Evolutionary conservation across 2,329 filamentous ascomycete species (phyloP).

Genomic region (Penicillium sp.): DNA sequence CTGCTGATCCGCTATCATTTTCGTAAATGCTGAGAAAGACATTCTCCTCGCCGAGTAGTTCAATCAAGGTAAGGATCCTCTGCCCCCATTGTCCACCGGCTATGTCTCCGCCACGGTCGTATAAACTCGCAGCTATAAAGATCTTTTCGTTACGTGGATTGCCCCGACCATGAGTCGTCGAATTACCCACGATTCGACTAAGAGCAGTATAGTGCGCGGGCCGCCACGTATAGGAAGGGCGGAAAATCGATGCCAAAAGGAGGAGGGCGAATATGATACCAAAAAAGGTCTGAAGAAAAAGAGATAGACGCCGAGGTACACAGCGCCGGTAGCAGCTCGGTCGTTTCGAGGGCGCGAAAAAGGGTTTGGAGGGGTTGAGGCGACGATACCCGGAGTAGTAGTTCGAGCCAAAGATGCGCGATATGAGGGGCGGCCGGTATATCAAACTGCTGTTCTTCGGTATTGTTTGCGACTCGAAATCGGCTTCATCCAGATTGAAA

Average conservation of each 20-base stretch:
- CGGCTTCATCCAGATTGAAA: conserved; percentile 48
- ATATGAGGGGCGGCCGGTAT: conserved; percentile 31
- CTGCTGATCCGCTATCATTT: conserved; percentile 66
- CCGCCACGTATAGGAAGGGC: conserved; percentile 61
- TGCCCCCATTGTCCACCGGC: conserved; percentile 68
- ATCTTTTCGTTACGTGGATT: conserved; percentile 67
- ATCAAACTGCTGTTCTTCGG: conserved; percentile 32
- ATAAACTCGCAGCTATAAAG: conserved; percentile 75
- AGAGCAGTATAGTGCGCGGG: conserved; percentile 57
- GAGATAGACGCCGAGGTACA: conserved; percentile 37
- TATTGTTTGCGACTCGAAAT: conserved; percentile 46
- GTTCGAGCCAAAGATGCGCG: conserved; percentile 34
- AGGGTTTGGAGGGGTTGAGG: conserved; percentile 33
- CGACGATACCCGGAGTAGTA: conserved; percentile 37
- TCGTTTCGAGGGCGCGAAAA: conserved; percentile 29
- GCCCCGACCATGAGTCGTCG: conserved; percentile 46
- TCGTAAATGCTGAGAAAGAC: conserved; percentile 76
- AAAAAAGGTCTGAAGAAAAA: conserved; percentile 33
- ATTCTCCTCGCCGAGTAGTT: conserved; percentile 69
- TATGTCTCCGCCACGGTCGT: conserved; percentile 65
- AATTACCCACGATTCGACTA: conserved; percentile 35
- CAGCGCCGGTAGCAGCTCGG: conserved; percentile 35
- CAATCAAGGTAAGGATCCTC: conserved; percentile 64
- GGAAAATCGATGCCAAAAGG: conserved; percentile 53
- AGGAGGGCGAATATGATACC: conserved; percentile 24